Evolutionary conservation across 441 rosid species (phyloP), one percentile per base, ranked within the genome.

Genomic region (Raphanus hybrid): DNA sequence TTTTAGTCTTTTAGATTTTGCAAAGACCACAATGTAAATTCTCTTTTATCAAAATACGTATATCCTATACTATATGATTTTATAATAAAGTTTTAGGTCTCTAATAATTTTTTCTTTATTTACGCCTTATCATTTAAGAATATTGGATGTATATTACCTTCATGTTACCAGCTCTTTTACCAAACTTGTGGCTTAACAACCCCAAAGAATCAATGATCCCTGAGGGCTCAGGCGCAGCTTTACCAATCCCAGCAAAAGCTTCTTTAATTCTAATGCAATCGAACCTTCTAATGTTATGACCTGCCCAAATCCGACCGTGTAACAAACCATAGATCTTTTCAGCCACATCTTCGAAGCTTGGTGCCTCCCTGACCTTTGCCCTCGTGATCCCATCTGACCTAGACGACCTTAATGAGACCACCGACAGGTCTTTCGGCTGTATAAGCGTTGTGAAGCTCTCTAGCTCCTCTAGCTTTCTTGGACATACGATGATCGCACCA

Each of bases 141-240:
- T 50, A 2, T 50, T 9, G 20, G 9, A 52, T 52, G 58, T 86
- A 23, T 23, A 23, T 23, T 23, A 92, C 98, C 98, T 95, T 93
- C 94, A 95, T 92, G 67, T 95, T 83, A 37, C 99, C 99, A 65
- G 99, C 98, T 86, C 98, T 82, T 77, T 82, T 86, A 37, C 99
- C 98, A 75, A 96, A 96, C 71, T 85, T 92, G 37, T 85, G 79
- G 14, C 83, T 71, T 84, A 96, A 76, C 41, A 96, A 86, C 12
- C 90, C 97, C 29, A 93, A 83, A 61, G 99, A 93, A 85, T 93
- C 99, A 76, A 93, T 88, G 69, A 88, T 80, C 34, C 91, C 99
- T 2, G 77, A 82, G 3, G 99, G 89, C 43, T 80, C 75, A 3
- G 97, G 98, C 2, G 94, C 90, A 34, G 79, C 78, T 85, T 77